Evolutionary conservation across 768 basidiomycete genomes (phyloP).

Genomic region (Suillus spraguei): DNA sequence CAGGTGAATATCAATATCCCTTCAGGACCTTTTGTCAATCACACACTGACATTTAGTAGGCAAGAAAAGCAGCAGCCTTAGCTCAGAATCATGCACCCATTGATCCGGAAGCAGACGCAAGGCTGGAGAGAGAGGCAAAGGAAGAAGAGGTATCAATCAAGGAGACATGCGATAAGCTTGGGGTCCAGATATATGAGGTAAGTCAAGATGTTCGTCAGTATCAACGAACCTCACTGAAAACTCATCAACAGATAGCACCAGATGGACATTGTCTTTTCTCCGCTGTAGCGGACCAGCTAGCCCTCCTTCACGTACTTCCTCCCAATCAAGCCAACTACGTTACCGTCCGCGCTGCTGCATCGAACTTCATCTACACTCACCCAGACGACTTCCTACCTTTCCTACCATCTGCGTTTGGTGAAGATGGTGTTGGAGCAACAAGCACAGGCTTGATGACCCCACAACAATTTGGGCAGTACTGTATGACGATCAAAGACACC

Average conservation of each 20-base stretch:
- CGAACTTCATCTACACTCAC: constrained; percentile 80
- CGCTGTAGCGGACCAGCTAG: constrained; percentile 90
- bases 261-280: constrained; percentile 98
- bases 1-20: constrained; percentile 50
- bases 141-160: constrained; percentile 69
- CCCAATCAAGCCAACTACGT: constrained; percentile 59
- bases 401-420: constrained; percentile 72
- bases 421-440: constrained; percentile 65
- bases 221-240: constrained; percentile 5
- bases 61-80: constrained; percentile 68
- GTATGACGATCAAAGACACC: constrained; percentile 74
- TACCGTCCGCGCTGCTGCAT: constrained; percentile 66
- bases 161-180: constrained; percentile 64
- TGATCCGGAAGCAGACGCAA: constrained; percentile 61
- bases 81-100: constrained; percentile 52
- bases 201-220: constrained; percentile 17
- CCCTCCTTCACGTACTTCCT: constrained; percentile 67
- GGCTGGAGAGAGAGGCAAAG: constrained; percentile 62
- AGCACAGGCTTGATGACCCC: constrained; percentile 69
- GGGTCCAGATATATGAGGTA: constrained; percentile 69
- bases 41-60: constrained; percentile 41
- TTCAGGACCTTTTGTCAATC: neutral
- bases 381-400: constrained; percentile 93
- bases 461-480: constrained; percentile 72
- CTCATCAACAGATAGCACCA: constrained; percentile 71